Base-by-base conservation (phyloP, 495 filamentous ascomycete species). In the Usnea hakonensis region DNA sequence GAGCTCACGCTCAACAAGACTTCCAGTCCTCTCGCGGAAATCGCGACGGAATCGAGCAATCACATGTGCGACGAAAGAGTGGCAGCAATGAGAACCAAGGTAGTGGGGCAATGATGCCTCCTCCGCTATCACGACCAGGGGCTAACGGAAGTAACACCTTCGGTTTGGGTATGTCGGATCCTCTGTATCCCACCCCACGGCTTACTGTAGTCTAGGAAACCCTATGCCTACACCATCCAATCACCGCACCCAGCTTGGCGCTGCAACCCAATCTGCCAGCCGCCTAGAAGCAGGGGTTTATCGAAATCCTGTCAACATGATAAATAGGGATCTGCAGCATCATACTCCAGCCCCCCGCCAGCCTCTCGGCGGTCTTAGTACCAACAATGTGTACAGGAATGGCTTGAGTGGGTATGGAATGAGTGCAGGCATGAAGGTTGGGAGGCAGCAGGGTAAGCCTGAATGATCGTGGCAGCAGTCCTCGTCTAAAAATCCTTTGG, bases 31-130 rank as follows among this genome's bases (percentile, higher is more conserved):
- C 71, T 55, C 71, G 70, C 28, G 64, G 73, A 9, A 71, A 75
- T 46, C 65, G 65, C 23, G 71, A 74, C 14, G 78, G 76, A 7
- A 71, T 76, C 23, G 77, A 78, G 41, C 74, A 75, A 54, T 57
- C 76, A 11, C 77, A 81, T 62, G 72, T 77, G 32, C 72, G 79
- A 43, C 76, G 77, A 40, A 72, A 75, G 37, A 82, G 78, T 64
- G 77, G 77, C 26, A 82, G 67, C 62, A 57, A 57, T 26, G 48
- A 61, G 28, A 56, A 55, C 30, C 33, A 50, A 16, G 60, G 60
- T 35, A 62, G 76, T 17, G 80, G 78, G 13, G 78, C 78, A 14
- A 70, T 68, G 66, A 66, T 66, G 62, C 53, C 66, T 37, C 67
- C 67, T 50, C 66, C 66, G 16, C 43, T 55, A 16, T 44, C 48